phyloP scores from a whole-genome alignment of 1,284 basidiomycete genomes.

The Gymnopus androsaceus region DNA sequence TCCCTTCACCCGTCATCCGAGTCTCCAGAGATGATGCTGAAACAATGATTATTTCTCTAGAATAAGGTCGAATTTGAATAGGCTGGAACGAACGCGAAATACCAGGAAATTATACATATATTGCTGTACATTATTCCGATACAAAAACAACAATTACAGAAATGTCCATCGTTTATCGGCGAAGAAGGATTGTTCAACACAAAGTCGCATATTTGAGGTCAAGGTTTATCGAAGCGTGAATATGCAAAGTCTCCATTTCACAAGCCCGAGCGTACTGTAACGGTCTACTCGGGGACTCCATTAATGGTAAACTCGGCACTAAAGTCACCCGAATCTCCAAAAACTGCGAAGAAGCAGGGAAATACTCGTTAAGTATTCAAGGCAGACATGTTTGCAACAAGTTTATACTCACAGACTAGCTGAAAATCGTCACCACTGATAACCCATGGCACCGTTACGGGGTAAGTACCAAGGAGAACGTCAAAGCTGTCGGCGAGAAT shows the following conservation, averaged over 20 bases:
- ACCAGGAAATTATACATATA: neutral
- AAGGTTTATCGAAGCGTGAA: too few relatives aligned
- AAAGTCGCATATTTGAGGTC: too few relatives aligned
- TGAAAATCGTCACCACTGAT: constrained; percentile 33
- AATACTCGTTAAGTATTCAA: constrained; percentile 4
- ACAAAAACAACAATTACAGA: too few relatives aligned
- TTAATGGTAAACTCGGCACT: constrained; percentile 41
- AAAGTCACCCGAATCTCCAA: constrained; percentile 38
- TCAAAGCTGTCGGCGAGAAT: constrained; percentile 35
- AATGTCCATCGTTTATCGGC: neutral
- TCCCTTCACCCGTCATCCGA: neutral
- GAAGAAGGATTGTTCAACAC: too few relatives aligned
- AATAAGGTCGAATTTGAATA: constrained; percentile 12
- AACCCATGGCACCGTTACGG: constrained; percentile 36
- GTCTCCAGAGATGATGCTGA: neutral
- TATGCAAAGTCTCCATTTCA: too few relatives aligned
- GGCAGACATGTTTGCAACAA: neutral
- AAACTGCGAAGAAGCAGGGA: constrained; percentile 29
- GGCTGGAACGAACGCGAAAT: neutral
- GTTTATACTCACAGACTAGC: constrained; percentile 41
- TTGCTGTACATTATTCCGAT: neutral
- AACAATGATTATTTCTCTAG: neutral
- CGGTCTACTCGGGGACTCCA: neutral
- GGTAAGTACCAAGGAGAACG: constrained; percentile 31
- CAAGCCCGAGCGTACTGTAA: too few relatives aligned